Evolutionary conservation across 1,139 yeast genomes (phyloP), one percentile per base, ranked within the genome.

Genomic region (Geotrichum candidum): DNA sequence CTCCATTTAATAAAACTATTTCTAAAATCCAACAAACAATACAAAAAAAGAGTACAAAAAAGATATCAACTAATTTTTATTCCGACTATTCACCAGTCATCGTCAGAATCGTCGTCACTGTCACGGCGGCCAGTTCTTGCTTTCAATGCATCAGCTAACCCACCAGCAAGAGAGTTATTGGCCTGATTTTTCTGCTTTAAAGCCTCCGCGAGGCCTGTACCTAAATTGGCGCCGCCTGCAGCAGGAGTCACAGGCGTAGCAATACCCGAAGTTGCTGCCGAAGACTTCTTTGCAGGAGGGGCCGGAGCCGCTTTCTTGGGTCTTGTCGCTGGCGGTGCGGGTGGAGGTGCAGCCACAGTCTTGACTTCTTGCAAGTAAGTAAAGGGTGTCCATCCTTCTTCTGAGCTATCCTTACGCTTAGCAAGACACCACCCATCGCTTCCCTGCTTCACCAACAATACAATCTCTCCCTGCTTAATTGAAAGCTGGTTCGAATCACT

Each of bases 371-470:
- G 86, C 70, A 94, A 84, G 72, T 92, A 95, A 25, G 95, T 89
- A 41, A 95, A 87, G 13, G 99, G 99, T 11, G 96, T 94, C 99
- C 99, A 95, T 2, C 99, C 99, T 74, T 92, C 96, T 62, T 79
- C 83, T 1, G 86, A 72, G 56, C 88, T 94, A 69, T 88, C 92
- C 65, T 87, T 74, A 25, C 84, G 80, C 73, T 88, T 89, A 5
- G 91, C 97, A 65, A 94, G 79, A 67, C 96, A 92, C 98, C 98
- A 92, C 2, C 97, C 98, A 69, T 84, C 82, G 70, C 90, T 90
- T 46, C 84, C 82, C 65, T 86, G 82, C 69, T 81, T 84, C 7
- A 87, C 79, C 55, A 92, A 84, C 65, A 86, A 84, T 52, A 92
- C 85, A 55, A 90, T 77, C 57, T 89, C 88, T 65, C 88, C 96